Conservation (phyloP, 257 asterid species). For the Agastache rugosa region DNA sequence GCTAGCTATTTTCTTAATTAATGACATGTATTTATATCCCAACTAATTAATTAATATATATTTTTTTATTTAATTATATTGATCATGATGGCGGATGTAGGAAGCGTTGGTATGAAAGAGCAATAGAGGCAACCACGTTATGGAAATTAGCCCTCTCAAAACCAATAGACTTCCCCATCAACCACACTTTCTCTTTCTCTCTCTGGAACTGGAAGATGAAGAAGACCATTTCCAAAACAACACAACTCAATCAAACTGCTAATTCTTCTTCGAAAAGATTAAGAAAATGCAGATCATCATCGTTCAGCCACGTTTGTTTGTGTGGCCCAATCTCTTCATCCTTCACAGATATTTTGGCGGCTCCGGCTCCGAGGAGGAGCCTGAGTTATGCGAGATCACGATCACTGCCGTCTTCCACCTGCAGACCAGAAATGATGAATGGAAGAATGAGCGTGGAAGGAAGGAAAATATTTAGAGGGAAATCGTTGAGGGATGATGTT, state of each 20-base stretch:
- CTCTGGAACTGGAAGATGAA: conserved; percentile 46
- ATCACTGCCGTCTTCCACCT: neutral
- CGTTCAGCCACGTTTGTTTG: conserved; percentile 69
- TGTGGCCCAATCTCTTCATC: conserved; percentile 80
- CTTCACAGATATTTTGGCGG: conserved; percentile 53
- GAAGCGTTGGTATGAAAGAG: conserved; percentile 91
- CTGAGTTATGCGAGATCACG: conserved; percentile 64
- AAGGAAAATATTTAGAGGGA: conserved; percentile 72
- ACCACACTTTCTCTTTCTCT: conserved; percentile 30
- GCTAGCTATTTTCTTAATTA: neutral
- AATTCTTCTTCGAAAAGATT: conserved; percentile 43
- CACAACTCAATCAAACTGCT: conserved; percentile 16
- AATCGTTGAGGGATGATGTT: conserved; percentile 78
- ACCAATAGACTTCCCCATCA: conserved; percentile 46
- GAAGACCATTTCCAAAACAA: conserved; percentile 52
- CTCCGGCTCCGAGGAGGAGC: conserved; percentile 56
- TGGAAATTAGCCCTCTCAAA: conserved; percentile 65
- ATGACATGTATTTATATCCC: neutral
- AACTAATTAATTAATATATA: too few relatives aligned
- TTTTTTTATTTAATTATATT: too few relatives aligned
- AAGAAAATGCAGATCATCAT: conserved; percentile 67
- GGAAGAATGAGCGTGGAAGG: conserved; percentile 62
- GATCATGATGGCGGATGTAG: conserved; percentile 28
- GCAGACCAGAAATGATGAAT: neutral
- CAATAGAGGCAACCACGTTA: conserved; percentile 61